A percentile compares a stretch with the other conserved stretches of the same genome.
Evolutionary conservation across 805 yeast genomes (phyloP).

Genomic region (Candida oleophila): DNA sequence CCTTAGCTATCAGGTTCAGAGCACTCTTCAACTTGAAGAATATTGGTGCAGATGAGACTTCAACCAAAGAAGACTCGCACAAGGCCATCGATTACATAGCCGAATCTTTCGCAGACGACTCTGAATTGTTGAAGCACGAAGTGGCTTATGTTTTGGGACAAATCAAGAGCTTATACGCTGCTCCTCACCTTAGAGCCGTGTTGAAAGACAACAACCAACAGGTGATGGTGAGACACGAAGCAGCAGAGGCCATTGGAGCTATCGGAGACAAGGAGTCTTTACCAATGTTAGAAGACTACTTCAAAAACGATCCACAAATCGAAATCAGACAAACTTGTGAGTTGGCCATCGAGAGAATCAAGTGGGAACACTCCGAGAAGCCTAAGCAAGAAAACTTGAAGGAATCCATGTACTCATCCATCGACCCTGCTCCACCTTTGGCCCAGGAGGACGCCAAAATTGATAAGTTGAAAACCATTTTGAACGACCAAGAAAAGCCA

Average conservation of each 20-base stretch:
- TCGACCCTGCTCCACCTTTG: constrained; percentile 98
- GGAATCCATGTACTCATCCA: constrained; percentile 74
- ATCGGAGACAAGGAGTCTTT: constrained; percentile 78
- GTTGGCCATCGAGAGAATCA: constrained; percentile 90
- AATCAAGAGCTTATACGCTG: constrained; percentile 78
- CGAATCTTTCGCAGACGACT: constrained; percentile 74
- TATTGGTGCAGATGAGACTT: constrained; percentile 70
- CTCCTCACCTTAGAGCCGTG: constrained; percentile 72
- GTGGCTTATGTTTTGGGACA: constrained; percentile 97
- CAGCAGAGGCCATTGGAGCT: constrained; percentile 98
- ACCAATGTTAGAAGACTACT: constrained; percentile 61
- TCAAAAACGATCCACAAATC: constrained; percentile 69
- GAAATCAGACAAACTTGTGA: constrained; percentile 98
- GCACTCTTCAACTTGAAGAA: constrained; percentile 90
- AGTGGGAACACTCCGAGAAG: constrained; percentile 79
- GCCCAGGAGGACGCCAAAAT: constrained; percentile 63
- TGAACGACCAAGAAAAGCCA: constrained; percentile 76
- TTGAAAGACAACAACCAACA: constrained; percentile 68
- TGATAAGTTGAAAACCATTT: constrained; percentile 59
- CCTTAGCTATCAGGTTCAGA: constrained; percentile 85
- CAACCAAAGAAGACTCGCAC: constrained; percentile 49
- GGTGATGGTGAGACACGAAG: constrained; percentile 98
- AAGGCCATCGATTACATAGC: constrained; percentile 79
- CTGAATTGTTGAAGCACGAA: constrained; percentile 94
- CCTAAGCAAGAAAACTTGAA: constrained; percentile 70